These are phyloP conservation scores for Nothomitra cinnamomea DNA, from an alignment of 2,329 filamentous ascomycete genomes.

Conservation along the genomic window DNA sequence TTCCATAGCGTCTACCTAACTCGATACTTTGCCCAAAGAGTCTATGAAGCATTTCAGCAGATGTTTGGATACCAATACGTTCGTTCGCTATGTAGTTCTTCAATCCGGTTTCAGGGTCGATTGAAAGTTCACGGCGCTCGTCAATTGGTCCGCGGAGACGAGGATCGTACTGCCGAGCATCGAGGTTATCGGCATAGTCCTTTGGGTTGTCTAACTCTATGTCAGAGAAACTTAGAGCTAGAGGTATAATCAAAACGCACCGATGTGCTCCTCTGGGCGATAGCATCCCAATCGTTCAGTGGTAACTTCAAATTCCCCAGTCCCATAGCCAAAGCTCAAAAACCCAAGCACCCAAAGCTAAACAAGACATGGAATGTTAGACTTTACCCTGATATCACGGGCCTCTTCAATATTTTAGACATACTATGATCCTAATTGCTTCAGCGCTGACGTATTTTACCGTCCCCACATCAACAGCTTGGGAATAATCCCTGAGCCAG, in stretches of 20 bases:
- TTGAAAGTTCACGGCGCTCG: conserved; percentile 57
- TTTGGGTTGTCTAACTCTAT: conserved; percentile 34
- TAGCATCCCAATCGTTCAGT: conserved; percentile 65
- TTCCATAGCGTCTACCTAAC: conserved; percentile 57
- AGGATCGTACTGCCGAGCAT: conserved; percentile 66
- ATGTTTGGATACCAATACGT: conserved; percentile 59
- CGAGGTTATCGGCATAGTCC: conserved; percentile 75
- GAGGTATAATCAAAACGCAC: background rate
- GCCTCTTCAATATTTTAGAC: background rate
- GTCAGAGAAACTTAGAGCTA: background rate
- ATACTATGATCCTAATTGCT: conserved; percentile 54
- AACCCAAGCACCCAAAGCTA: conserved; percentile 72
- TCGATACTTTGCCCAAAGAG: conserved; percentile 61
- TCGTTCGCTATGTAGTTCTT: conserved; percentile 96
- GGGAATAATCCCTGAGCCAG: conserved; percentile 86
- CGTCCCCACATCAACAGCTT: conserved; percentile 84
- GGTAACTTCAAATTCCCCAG: conserved; percentile 73
- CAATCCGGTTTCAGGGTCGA: conserved; percentile 48
- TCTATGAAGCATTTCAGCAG: conserved; percentile 55
- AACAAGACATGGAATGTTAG: conserved; percentile 42
- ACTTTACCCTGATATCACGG: conserved; percentile 2
- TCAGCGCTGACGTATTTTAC: conserved; percentile 82
- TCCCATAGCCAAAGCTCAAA: conserved; percentile 71
- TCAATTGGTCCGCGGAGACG: conserved; percentile 71
- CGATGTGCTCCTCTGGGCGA: conserved; percentile 53